These are phyloP conservation scores for Teratosphaeria gauchensis DNA, from an alignment of 2,329 filamentous ascomycete species.

Conservation along the genomic window DNA sequence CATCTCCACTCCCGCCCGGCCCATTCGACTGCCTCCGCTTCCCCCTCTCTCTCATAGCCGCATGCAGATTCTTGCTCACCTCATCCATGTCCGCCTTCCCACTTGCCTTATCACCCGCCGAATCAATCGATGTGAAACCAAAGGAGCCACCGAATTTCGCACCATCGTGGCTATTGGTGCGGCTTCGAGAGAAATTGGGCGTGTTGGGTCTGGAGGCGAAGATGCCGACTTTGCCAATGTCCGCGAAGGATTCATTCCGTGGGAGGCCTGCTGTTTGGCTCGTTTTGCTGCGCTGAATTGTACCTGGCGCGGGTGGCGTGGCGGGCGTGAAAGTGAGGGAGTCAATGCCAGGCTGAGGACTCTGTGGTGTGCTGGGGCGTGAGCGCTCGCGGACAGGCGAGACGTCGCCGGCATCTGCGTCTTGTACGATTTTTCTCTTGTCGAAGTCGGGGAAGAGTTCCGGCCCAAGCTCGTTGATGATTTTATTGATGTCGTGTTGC, in stretches of 20 bases:
- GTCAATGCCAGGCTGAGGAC: slow-evolving; percentile 8
- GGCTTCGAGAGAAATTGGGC: slow-evolving; percentile 60
- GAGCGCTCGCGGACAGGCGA: slow-evolving; percentile 15
- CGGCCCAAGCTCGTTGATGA: slow-evolving; percentile 91
- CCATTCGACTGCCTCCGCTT: slow-evolving; percentile 37
- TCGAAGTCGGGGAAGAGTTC: slow-evolving; percentile 98
- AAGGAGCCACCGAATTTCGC: slow-evolving; percentile 6
- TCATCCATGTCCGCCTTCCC: slow-evolving; percentile 68
- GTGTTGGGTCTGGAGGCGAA: slow-evolving; percentile 85
- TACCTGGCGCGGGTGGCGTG: slow-evolving; percentile 9
- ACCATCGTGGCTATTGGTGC: slow-evolving; percentile 35
- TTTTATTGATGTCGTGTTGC: slow-evolving; percentile 71
- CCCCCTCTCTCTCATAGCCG: slow-evolving; percentile 73
- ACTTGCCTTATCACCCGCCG: slow-evolving; percentile 36
- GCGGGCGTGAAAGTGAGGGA: slow-evolving; percentile 17
- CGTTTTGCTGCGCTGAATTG: neutral
- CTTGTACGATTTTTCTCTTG: slow-evolving; percentile 57
- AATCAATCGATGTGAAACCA: slow-evolving; percentile 34
- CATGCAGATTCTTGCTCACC: slow-evolving; percentile 72
- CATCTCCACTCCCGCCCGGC: neutral
- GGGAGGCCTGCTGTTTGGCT: slow-evolving; percentile 46
- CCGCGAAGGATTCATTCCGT: slow-evolving; percentile 86
- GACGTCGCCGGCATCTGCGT: slow-evolving; percentile 30
- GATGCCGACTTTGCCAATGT: slow-evolving; percentile 77
- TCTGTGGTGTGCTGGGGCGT: slow-evolving; percentile 15